Evolutionary conservation across 208 protist species (phyloP), one percentile per base, ranked within the genome.

Genomic region (Strigomonas galati): DNA sequence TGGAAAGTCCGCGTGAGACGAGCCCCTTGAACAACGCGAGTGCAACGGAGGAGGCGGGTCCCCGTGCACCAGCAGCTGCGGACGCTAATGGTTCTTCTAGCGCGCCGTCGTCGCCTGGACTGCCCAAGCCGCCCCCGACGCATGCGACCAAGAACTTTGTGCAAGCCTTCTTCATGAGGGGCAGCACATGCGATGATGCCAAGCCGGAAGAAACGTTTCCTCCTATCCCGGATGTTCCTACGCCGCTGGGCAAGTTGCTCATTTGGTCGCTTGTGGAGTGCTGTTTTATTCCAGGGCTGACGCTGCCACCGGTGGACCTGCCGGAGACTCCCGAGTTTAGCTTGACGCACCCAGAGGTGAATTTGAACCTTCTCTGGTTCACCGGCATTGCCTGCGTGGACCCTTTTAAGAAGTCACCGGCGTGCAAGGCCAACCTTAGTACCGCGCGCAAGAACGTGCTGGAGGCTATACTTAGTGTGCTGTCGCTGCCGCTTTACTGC

Each of bases 261-360:
- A 64, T 72, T 1, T 79, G 85, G 71, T 70, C 82, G 37, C 68
- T 95, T 27, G 82, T 95, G 40, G 86, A 93, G 64, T 93, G 85
- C 65, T 95, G 90, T 69, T 95, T 95, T 70, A 78, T 92, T 58
- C 74, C 72, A 32, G 85, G 84, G 26, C 76, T 95, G 28, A 89
- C 86, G 0, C 58, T 93, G 24, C 60, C 54, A 0, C 56, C 40
- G 40, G 31, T 46, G 0, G 55, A 56, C 51, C 40, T 78, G 51
- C 71, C 73, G 26, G 32, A 24, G 35, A 52, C 65, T 4, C 66
- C 77, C 17, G 65, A 46, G 17, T 27, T 58, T 30, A 82, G 79
- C 52, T 32, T 81, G 23, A 72, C 67, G 21, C 83, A 87, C 62
- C 64, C 72, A 4, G 72, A 80, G 49, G 84, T 94, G 40, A 62